Conservation (phyloP, 345 rosid species). For the Atalantia buxifolia region DNA sequence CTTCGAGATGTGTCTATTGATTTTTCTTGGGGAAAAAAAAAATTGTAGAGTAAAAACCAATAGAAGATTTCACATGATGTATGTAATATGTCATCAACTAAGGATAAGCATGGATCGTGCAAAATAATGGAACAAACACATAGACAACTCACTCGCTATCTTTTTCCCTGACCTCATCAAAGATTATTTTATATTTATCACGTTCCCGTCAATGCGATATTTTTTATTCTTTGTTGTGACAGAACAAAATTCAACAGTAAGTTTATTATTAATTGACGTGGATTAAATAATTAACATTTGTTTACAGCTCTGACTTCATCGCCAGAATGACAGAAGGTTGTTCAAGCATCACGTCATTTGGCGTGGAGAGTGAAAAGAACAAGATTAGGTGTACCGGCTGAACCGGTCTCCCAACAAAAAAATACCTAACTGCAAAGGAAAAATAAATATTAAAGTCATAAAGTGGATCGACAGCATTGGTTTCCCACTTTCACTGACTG, state of each 20-base stretch:
- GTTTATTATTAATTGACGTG: no score
- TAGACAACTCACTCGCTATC: neutral
- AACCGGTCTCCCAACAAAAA: neutral
- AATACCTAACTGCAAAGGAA: neutral
- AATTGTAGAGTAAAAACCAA: no score
- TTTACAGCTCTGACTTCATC: no score
- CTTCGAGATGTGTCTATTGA: fast-evolving
- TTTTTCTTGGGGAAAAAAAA: no score
- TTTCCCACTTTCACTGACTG: neutral
- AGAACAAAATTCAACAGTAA: no score
- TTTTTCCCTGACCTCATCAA: no score
- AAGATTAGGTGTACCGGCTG: neutral
- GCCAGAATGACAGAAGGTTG: no score
- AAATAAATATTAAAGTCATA: neutral
- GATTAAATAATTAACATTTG: no score
- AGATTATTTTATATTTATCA: neutral
- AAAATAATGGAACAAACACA: neutral
- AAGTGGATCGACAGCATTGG: neutral
- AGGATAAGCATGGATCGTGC: no score
- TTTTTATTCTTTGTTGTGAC: no score
- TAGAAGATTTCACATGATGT: no score
- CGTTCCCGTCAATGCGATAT: neutral
- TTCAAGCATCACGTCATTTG: neutral
- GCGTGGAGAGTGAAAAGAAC: neutral
- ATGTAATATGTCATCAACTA: no score